Evolutionary conservation across 2,329 filamentous ascomycete genomes (phyloP), one percentile per base, ranked within the genome.

Genomic region (Alternaria longipes): DNA sequence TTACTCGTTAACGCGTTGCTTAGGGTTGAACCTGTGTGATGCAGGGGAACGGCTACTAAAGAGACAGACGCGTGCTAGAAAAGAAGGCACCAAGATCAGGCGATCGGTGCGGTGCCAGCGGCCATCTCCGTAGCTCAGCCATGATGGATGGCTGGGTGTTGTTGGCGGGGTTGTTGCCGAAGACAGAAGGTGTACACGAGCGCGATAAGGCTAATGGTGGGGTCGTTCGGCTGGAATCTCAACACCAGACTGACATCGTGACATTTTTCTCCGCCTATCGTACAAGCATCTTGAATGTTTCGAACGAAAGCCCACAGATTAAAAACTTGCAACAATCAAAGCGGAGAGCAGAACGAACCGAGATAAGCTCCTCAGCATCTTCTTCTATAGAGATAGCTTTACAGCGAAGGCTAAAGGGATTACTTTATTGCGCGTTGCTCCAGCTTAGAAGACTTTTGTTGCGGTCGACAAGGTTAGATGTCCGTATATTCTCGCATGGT

Each of bases 101-200:
- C 54, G 61, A 62, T 45, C 28, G 30, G 30, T 28, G 53, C 54
- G 40, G 22, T 42, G 12, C 40, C 24, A 22, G 40, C 72, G 67
- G 71, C 63, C 65, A 62, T 59, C 58, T 67, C 69, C 70, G 71
- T 65, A 46, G 46, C 51, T 63, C 45, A 54, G 22, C 36, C 62
- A 69, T 68, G 52, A 51, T 58, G 47, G 51, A 55, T 60, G 54
- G 42, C 56, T 55, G 42, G 55, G 41, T 63, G 62, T 54, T 63
- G 62, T 34, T 44, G 55, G 64, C 60, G 65, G 65, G 65, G 64
- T 47, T 54, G 49, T 30, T 58, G 59, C 67, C 65, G 18, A 49
- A 65, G 54, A 56, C 30, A 70, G 72, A 69, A 74, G 72, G 71
- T 74, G 64, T 62, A 74, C 52, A 71, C 70, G 72, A 68, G 47